Evolutionary conservation across 768 basidiomycete genomes (phyloP).

Genomic region (Panaeolus cyanescens): DNA sequence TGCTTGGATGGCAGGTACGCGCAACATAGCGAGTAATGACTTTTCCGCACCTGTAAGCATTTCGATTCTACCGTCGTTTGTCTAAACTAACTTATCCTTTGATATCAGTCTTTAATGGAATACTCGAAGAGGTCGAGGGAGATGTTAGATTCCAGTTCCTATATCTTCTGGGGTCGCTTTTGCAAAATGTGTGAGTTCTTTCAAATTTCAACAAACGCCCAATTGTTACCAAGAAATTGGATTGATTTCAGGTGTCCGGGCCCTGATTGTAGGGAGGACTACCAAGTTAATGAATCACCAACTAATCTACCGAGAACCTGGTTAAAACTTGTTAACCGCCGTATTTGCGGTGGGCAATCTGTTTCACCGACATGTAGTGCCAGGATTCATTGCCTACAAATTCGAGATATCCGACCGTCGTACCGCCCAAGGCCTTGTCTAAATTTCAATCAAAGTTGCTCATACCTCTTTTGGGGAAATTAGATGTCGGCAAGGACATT

Average conservation of each 20-base stretch:
- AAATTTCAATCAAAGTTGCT: not conserved
- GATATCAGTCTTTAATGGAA: too few relatives aligned
- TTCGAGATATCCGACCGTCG: not conserved
- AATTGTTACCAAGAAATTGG: not conserved
- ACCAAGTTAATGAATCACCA: too few relatives aligned
- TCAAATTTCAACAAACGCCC: constrained; percentile 4
- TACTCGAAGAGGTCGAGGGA: too few relatives aligned
- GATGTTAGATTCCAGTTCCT: too few relatives aligned
- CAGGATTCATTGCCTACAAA: not conserved
- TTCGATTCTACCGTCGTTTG: too few relatives aligned
- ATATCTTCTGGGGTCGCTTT: too few relatives aligned
- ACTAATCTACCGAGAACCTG: too few relatives aligned
- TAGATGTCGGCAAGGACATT: not conserved
- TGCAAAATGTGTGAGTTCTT: too few relatives aligned
- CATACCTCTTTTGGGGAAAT: not conserved
- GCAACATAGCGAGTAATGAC: too few relatives aligned
- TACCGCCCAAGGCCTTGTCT: not conserved
- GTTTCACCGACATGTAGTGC: not conserved
- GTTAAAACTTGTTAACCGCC: not conserved
- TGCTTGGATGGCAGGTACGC: too few relatives aligned
- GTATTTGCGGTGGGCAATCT: not conserved
- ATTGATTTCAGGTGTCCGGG: not conserved
- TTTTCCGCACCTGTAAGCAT: too few relatives aligned
- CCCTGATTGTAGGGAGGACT: not conserved
- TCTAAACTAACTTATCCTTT: too few relatives aligned